Evolutionary conservation across 441 rosid genomes (phyloP), one percentile per base, ranked within the genome.

Genomic region (Dalechampia spathulata): DNA sequence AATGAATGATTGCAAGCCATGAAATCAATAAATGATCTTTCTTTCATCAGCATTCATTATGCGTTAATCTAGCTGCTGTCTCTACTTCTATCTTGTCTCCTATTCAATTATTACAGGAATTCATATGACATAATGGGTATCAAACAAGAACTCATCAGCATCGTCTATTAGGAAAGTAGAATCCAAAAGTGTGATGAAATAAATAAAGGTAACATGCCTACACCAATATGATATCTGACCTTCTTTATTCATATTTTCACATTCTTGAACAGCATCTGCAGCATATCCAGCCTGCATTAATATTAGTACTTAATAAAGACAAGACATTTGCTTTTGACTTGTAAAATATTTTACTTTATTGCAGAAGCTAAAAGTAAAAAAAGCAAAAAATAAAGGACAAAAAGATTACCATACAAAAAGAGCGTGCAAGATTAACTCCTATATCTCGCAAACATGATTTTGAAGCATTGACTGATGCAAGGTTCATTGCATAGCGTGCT

Each of bases 381-480:
- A 63, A 53, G 28, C n/a, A 14, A n/a, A 30, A 43, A 27, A 7
- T 36, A 6, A 55, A 50, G 39, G 25, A 9, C 30, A 47, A 58
- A 34, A 28, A 72, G 54, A 52, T 76, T 75, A 90, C 99, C 92
- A 57, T 76, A 66, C 79, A 46, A 69, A 93, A 96, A 52, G 85
- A 77, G 69, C 99, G 80, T 46, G 80, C 87, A 82, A 93, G 84
- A 76, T 87, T 93, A 45, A 75, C 67, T 49, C 81, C 74, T 75
- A 87, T 65, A 64, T 81, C 89, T 68, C 42, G 76, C 56, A 72
- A 65, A 60, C 69, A 68, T 77, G 86, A 69, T 61, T 73, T 76
- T 49, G 69, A 62, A 50, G 65, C 51, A 60, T 59, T 57, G 21
- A 50, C 77, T 13, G 75, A 61, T 60, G 74, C 80, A 58, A 73